phyloP scores from a whole-genome alignment of 176 grass and related monocot species.

The Musa troglodytarum region DNA sequence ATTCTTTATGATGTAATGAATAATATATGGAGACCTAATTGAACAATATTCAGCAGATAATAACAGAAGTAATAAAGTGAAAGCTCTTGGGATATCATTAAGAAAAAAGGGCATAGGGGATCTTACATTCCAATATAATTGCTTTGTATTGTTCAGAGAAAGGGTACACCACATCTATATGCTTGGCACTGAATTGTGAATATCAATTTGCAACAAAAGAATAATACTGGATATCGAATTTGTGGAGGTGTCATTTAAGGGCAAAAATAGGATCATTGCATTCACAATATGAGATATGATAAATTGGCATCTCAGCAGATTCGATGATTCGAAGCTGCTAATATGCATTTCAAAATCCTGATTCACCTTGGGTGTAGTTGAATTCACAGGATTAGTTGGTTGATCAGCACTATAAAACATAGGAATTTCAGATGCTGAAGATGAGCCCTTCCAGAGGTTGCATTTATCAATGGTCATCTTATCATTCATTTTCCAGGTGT shows the following conservation, averaged over 20 bases:
- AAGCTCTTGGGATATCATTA: too few relatives aligned
- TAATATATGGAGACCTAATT: neutral
- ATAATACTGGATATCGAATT: neutral
- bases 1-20: neutral
- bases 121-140: neutral
- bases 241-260: neutral
- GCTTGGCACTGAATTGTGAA: neutral
- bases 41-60: neutral
- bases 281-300: neutral
- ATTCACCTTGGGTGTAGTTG: slow-evolving; percentile 36
- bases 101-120: too few relatives aligned
- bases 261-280: neutral
- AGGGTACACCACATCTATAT: neutral
- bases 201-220: neutral
- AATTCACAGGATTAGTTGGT: slow-evolving; percentile 26
- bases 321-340: neutral
- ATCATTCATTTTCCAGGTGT: slow-evolving; percentile 23
- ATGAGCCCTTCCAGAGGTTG: slow-evolving; percentile 44
- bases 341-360: slow-evolving; percentile 11
- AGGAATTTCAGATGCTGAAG: slow-evolving; percentile 34
- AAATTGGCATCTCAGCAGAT: neutral
- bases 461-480: slow-evolving; percentile 29
- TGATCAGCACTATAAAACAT: slow-evolving; percentile 31
- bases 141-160: neutral
- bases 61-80: neutral